Evolutionary conservation across 2,329 filamentous ascomycete species (phyloP).

Genomic region (Sclerotinia glacialis): DNA sequence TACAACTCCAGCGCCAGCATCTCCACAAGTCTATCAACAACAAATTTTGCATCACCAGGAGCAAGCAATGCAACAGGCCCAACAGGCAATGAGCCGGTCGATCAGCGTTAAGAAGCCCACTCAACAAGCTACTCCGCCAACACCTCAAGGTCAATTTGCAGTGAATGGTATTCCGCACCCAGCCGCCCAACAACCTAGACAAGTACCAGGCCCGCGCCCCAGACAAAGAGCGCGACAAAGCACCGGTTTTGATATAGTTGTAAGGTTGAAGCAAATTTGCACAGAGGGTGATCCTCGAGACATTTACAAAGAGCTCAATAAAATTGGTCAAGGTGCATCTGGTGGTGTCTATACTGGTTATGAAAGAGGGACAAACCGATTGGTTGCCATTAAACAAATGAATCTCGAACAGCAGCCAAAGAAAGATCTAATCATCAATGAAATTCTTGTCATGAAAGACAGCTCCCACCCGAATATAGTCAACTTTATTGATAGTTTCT

Average conservation of each 20-base stretch:
- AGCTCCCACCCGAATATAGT: slow-evolving; percentile 98
- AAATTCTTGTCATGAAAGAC: slow-evolving; percentile 98
- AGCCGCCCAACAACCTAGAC: slow-evolving; percentile 35
- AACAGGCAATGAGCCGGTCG: slow-evolving; percentile 36
- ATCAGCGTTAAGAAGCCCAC: slow-evolving; percentile 41
- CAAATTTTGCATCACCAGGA: slow-evolving; percentile 76
- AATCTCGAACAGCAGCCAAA: slow-evolving; percentile 97
- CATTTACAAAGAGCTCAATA: slow-evolving; percentile 82
- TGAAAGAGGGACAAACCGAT: slow-evolving; percentile 76
- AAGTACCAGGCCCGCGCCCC: slow-evolving; percentile 60
- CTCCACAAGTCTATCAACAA: slow-evolving; percentile 53
- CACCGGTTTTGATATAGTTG: slow-evolving; percentile 76
- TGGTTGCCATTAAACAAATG: slow-evolving; percentile 99
- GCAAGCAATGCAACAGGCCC: slow-evolving; percentile 62
- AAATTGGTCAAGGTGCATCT: slow-evolving; percentile 96
- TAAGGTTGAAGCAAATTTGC: slow-evolving; percentile 83
- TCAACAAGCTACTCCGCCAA: slow-evolving; percentile 49
- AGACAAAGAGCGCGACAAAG: slow-evolving; percentile 78
- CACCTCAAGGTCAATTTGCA: slow-evolving; percentile 51
- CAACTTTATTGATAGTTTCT: slow-evolving; percentile 97
- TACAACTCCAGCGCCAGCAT: slow-evolving; percentile 30
- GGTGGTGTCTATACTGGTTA: slow-evolving; percentile 93
- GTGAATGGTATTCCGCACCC: slow-evolving; percentile 42
- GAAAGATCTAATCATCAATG: slow-evolving; percentile 98
- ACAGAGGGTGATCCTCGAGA: slow-evolving; percentile 84